Conservation (phyloP, 768 basidiomycete species). For the Lenzites betulinus region DNA sequence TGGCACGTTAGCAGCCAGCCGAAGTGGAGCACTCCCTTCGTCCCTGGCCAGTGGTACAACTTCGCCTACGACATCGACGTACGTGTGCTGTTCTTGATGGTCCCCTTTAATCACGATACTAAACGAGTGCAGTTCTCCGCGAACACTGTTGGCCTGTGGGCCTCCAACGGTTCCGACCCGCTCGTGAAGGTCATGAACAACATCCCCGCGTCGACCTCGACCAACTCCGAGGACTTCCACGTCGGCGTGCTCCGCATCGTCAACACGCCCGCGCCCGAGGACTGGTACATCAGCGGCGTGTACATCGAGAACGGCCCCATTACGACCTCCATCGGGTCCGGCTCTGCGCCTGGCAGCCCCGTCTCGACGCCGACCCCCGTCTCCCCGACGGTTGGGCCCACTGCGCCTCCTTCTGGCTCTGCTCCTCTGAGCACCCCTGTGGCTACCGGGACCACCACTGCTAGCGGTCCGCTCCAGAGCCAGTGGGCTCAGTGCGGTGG, state of each 20-base stretch:
- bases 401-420: neutral
- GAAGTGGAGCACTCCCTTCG: constrained; percentile 54
- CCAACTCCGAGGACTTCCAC: constrained; percentile 64
- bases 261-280: constrained; percentile 47
- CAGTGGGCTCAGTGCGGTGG: constrained; percentile 59
- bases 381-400: neutral
- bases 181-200: constrained; percentile 52
- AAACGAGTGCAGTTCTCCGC: constrained; percentile 45
- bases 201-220: constrained; percentile 50
- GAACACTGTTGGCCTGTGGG: constrained; percentile 58
- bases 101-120: too few species aligned
- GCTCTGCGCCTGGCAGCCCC: constrained; percentile 22
- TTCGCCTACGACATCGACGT: constrained; percentile 68
- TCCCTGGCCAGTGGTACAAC: constrained; percentile 60
- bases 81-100: constrained; percentile 21
- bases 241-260: constrained; percentile 60
- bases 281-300: constrained; percentile 62
- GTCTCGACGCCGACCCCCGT: constrained; percentile 11
- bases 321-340: constrained; percentile 51
- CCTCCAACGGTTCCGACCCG: constrained; percentile 49
- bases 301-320: constrained; percentile 61
- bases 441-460: constrained; percentile 36
- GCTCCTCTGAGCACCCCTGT: constrained; percentile 25
- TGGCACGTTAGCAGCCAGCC: constrained; percentile 51
- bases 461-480: constrained; percentile 41